phyloP scores from a whole-genome alignment of 1,139 yeast genomes.

The Hyphopichia pseudoburtonii region DNA sequence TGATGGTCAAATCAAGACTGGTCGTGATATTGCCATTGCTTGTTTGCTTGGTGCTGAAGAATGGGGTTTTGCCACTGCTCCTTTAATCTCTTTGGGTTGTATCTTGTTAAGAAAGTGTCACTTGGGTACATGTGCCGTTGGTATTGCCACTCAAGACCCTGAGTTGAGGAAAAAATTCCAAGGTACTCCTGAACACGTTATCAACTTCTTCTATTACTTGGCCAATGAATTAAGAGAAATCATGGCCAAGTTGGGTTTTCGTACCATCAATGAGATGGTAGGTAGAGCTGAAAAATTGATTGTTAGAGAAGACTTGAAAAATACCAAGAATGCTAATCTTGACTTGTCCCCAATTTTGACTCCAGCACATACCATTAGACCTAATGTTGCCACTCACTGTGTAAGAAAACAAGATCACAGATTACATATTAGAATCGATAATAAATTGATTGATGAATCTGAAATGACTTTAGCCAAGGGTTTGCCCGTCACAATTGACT shows the following conservation, averaged over 20 bases:
- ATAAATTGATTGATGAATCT: slow-evolving; percentile 93
- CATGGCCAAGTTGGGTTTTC: slow-evolving; percentile 94
- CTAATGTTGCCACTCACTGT: slow-evolving; percentile 95
- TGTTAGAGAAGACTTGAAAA: slow-evolving; percentile 83
- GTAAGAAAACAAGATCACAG: slow-evolving; percentile 94
- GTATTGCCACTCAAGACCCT: slow-evolving; percentile 98
- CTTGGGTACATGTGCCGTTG: slow-evolving; percentile 92
- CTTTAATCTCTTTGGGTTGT: slow-evolving; percentile 96
- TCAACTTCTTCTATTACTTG: slow-evolving; percentile 93
- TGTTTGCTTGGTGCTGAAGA: slow-evolving; percentile 97
- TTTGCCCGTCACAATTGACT: slow-evolving; percentile 89
- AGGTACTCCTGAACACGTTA: slow-evolving; percentile 98
- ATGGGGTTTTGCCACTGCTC: slow-evolving; percentile 97
- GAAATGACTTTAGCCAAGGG: slow-evolving; percentile 93
- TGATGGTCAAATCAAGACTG: slow-evolving; percentile 96
- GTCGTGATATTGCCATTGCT: slow-evolving; percentile 94
- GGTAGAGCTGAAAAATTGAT: slow-evolving; percentile 90
- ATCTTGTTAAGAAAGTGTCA: slow-evolving; percentile 95
- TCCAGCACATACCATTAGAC: slow-evolving; percentile 95
- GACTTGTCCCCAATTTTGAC: slow-evolving; percentile 92
- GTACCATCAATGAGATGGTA: slow-evolving; percentile 96
- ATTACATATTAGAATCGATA: slow-evolving; percentile 88
- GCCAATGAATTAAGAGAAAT: slow-evolving; percentile 88
- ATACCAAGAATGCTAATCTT: slow-evolving; percentile 86
- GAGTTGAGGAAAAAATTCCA: slow-evolving; percentile 85